Conservation (phyloP, 2,329 filamentous ascomycete species). For the Epichloe festucae region DNA sequence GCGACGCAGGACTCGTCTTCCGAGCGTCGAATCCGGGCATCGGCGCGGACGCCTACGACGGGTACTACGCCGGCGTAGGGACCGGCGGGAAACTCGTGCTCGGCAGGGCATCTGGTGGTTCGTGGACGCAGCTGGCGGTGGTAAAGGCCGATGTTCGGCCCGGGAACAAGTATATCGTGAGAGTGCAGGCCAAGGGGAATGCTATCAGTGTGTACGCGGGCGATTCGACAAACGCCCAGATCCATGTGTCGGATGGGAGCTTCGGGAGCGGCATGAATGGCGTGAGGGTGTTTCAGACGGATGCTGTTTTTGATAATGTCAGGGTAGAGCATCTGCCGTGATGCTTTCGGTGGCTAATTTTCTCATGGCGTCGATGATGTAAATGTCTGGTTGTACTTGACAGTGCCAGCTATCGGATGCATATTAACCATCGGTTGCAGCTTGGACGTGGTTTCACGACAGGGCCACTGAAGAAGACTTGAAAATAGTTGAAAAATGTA, state of each 20-base stretch:
- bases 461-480: too few relatives aligned
- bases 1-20: neutral
- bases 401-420: too few relatives aligned
- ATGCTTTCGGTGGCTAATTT: neutral
- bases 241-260: conserved; percentile 7
- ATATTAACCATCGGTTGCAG: too few relatives aligned
- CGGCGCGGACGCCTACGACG: too few relatives aligned
- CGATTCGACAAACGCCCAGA: conserved; percentile 4
- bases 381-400: too few relatives aligned
- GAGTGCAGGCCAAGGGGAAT: conserved; percentile 6
- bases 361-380: too few relatives aligned
- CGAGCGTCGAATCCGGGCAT: too few relatives aligned
- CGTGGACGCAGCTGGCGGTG: conserved; percentile 5
- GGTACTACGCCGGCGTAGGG: conserved; percentile 8
- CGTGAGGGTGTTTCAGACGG: conserved; percentile 8
- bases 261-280: conserved; percentile 9
- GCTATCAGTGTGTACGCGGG: conserved; percentile 8
- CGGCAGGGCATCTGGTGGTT: conserved; percentile 7
- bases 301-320: conserved; percentile 11
- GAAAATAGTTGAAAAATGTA: too few relatives aligned
- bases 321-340: conserved; percentile 5
- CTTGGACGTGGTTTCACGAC: too few relatives aligned
- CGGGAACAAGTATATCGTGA: conserved; percentile 5
- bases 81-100: conserved; percentile 13
- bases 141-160: conserved; percentile 4